Evolutionary conservation across 2,329 filamentous ascomycete species (phyloP), one percentile per base, ranked within the genome.

Genomic region (Clonostachys rosea): DNA sequence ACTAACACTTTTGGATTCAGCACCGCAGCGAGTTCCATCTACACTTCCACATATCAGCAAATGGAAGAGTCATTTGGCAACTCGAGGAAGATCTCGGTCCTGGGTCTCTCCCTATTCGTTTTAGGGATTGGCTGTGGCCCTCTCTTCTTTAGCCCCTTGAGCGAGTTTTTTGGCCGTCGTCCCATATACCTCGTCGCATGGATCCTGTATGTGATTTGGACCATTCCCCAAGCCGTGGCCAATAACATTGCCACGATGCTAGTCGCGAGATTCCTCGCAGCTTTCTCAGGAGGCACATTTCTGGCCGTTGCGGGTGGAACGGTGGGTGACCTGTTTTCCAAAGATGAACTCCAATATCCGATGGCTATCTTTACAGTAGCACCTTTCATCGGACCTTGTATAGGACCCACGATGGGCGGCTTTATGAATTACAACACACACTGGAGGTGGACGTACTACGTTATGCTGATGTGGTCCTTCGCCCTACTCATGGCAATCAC

Each of bases 361-460:
- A 95, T 96, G 91, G 84, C 90, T 68, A 71, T 95, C n/a, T 95
- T 87, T 60, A 83, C 84, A 5, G 70, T 83, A 8, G 74, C 73
- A 2, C 84, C 84, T 2, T 87, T 87, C 62, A 67, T 81, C 52
- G 74, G 90, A 56, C 76, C 83, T 0, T 74, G 73, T 9, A 55
- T 82, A 4, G 81, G 83, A 0, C 81, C 82, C 1, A 52, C 85
- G 13, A 62, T 87, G 16, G 89, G 89, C 9, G 90, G 89, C 8
- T 91, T 95, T 63, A 90, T 95, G 62, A 92, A 92, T 62, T 80
- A 86, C 55, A 81, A 85, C 56, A 77, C 76, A 4, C 69, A 73
- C 47, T 96, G 90, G 86, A 73, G 87, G 46, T 94, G 88, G 88
- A 87, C 85, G 0, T 91, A 94, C 65, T 96, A 91, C 60, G 76